Evolutionary conservation across 345 rosid species (phyloP).

Genomic region (Populus simonii): DNA sequence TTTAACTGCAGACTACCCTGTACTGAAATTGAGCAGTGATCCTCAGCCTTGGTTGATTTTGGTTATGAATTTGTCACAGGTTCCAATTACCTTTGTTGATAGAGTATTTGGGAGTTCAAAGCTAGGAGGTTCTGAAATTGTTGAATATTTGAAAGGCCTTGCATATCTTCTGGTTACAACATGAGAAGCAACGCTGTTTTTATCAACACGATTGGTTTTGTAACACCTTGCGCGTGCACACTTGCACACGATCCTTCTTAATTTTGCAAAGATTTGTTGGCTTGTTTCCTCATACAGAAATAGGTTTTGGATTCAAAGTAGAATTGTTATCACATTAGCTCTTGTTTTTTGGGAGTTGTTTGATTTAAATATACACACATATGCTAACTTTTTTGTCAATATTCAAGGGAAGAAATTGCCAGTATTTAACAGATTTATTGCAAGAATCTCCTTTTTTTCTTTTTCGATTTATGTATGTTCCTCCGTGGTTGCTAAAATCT

Average conservation of each 20-base stretch:
- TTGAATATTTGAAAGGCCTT: slow-evolving; percentile 90
- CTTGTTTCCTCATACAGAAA: background rate
- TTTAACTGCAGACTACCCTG: background rate
- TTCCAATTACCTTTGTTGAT: slow-evolving; percentile 90
- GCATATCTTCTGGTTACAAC: slow-evolving; percentile 78
- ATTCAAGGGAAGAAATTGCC: background rate
- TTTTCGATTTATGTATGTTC: background rate
- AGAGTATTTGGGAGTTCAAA: slow-evolving; percentile 94
- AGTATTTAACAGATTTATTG: background rate
- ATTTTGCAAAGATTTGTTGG: background rate
- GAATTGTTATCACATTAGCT: background rate
- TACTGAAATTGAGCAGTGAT: background rate
- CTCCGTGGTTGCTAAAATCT: background rate
- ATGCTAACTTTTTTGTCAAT: background rate
- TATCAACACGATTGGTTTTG: background rate
- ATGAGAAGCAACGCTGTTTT: slow-evolving; percentile 18
- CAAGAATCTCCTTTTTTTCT: background rate
- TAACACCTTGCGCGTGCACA: background rate
- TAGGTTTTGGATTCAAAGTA: background rate
- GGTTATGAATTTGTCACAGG: slow-evolving; percentile 41
- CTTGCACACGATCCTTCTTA: background rate
- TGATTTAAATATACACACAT: too few species aligned
- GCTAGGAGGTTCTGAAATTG: slow-evolving; percentile 97
- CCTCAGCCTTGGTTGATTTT: background rate
- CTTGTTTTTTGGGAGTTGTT: background rate